Percentiles rank a stretch among this genome's conserved stretches.
Evolutionary conservation across 129 eudicot genomes (phyloP).

Genomic region (Dittrichia graveolens): DNA sequence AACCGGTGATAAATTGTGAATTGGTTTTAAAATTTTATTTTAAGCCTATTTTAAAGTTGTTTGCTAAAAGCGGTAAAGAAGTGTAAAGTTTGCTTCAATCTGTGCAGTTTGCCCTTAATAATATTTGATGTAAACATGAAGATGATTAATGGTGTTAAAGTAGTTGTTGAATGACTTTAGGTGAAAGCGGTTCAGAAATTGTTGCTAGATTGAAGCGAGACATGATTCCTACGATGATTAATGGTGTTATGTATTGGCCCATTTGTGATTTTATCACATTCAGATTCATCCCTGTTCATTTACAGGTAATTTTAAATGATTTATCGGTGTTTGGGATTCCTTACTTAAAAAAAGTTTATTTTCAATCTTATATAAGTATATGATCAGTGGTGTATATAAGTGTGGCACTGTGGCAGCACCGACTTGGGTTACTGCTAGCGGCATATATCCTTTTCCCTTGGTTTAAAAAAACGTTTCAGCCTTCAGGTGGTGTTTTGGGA

Average conservation of each 20-base stretch:
- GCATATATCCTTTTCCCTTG: too few relatives aligned
- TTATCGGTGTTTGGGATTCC: not conserved
- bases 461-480: too few relatives aligned
- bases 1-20: too few relatives aligned
- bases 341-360: not conserved
- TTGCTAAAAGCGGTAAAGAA: too few relatives aligned
- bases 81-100: not conserved
- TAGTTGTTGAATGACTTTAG: constrained; percentile 37
- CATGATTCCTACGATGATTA: constrained; percentile 75
- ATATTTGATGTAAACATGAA: not conserved
- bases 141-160: too few relatives aligned
- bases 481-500: too few relatives aligned
- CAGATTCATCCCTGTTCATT: constrained; percentile 89
- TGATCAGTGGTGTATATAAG: too few relatives aligned
- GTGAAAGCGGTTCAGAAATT: constrained; percentile 73
- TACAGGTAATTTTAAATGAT: constrained; percentile 53
- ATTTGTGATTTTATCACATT: constrained; percentile 92
- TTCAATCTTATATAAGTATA: too few relatives aligned
- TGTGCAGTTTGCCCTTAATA: not conserved
- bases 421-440: too few relatives aligned
- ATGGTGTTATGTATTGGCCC: constrained; percentile 96
- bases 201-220: constrained; percentile 80
- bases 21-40: too few relatives aligned
- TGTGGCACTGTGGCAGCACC: too few relatives aligned
- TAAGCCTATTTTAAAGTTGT: too few relatives aligned